Evolutionary conservation across 805 yeast genomes (phyloP).

Genomic region (Sungouiozyma ichnusensis): DNA sequence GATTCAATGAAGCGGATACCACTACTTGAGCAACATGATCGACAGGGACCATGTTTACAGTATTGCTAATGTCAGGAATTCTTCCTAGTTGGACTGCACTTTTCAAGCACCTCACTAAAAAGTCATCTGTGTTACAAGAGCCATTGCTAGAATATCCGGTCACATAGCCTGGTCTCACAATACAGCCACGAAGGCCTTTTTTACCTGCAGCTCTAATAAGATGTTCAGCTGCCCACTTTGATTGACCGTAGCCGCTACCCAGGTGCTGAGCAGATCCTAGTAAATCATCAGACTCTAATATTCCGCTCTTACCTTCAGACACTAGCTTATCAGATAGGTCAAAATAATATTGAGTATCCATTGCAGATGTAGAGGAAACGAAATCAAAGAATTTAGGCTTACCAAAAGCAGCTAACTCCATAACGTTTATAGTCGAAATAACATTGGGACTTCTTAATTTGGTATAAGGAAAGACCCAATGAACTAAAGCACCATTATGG

Average conservation of each 20-base stretch:
- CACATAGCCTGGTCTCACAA: slow-evolving; percentile 93
- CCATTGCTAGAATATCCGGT: slow-evolving; percentile 81
- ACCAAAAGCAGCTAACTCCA: slow-evolving; percentile 56
- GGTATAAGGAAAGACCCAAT: slow-evolving; percentile 95
- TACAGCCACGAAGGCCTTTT: slow-evolving; percentile 77
- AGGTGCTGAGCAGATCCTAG: slow-evolving; percentile 73
- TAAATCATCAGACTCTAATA: slow-evolving; percentile 75
- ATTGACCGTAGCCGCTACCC: slow-evolving; percentile 92
- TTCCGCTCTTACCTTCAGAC: slow-evolving; percentile 56
- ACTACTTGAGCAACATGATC: slow-evolving; percentile 94
- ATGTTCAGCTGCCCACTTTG: slow-evolving; percentile 95
- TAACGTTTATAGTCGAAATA: slow-evolving; percentile 70
- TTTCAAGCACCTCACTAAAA: slow-evolving; percentile 85
- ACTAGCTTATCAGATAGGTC: slow-evolving; percentile 61
- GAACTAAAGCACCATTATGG: slow-evolving; percentile 97
- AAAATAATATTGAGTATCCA: slow-evolving; percentile 77
- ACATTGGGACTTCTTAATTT: slow-evolving; percentile 91
- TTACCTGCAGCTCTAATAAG: slow-evolving; percentile 80
- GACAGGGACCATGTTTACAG: slow-evolving; percentile 94
- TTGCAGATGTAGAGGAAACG: slow-evolving; percentile 90
- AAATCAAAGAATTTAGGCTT: slow-evolving; percentile 80
- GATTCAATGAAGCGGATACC: slow-evolving; percentile 71
- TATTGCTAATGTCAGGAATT: slow-evolving; percentile 77
- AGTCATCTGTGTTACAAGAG: slow-evolving; percentile 92
- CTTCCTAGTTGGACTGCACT: slow-evolving; percentile 84